Base-by-base conservation (phyloP, 2,329 filamentous ascomycete genomes). In the Colletotrichum chrysophilum region DNA sequence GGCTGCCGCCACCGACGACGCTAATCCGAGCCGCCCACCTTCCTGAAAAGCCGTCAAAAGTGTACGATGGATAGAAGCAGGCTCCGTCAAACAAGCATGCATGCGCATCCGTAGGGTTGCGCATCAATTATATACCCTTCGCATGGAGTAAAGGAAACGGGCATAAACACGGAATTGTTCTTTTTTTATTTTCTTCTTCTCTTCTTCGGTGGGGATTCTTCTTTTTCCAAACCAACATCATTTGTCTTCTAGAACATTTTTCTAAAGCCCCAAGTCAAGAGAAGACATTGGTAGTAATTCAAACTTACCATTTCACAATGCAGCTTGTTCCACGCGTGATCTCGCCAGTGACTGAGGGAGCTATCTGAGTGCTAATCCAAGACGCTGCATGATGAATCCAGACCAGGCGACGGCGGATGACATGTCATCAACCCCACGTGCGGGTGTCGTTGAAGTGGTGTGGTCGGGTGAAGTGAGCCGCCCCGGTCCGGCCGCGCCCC, bases 81-180 rank as follows among this genome's bases (percentile, higher is more conserved):
- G 65, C n/a, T 66, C 32, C 56, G 21, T 52, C 38, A 58, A 58
- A 65, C 48, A 62, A 68, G 65, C 70, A 74, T 74, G 32, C 64
- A 70, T 70, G 67, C 65, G 65, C 64, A 18, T 34, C 64, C 58
- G 7, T 14, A 61, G 10, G 65, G 48, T 64, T 34, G 62, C 56
- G 74, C 64, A 69, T 74, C 73, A 43, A 36, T 73, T 68, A 71
- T 75, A 75, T 75, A 75, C 73, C 74, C 74, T 69, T 73, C 38
- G 74, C 74, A 76, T 69, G 70, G 74, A 73, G 74, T 76, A 76
- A 73, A 34, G 64, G 70, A 69, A 76, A 73, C 58, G 64, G 65
- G 74, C 70, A 76, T 73, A 69, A 69, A 73, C 43, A 72, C 43
- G 55, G 74, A 34, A 61, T 61, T 34, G 58, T 61, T 36, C 43